Percentiles rank a stretch among this genome's conserved stretches.
Conservation (phyloP, 2,329 filamentous ascomycete species). For the Ophiocordyceps camponoti-rufipedis region DNA sequence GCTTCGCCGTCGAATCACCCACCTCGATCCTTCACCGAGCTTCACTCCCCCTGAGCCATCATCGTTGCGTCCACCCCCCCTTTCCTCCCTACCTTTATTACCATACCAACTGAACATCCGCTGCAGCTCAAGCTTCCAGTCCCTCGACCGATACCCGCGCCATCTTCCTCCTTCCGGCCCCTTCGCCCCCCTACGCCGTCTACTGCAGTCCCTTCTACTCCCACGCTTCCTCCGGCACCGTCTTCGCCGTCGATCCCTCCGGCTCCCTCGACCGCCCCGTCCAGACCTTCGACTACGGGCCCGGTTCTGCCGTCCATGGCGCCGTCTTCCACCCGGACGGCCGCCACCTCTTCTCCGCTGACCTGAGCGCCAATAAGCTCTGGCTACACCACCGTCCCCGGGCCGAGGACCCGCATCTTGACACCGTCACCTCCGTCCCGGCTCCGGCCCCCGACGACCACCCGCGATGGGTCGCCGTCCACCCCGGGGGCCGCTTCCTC, state of each 20-base stretch:
- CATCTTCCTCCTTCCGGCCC: conserved; percentile 71
- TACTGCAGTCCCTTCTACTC: conserved; percentile 88
- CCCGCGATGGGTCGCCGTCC: conserved; percentile 76
- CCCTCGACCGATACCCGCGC: conserved; percentile 65
- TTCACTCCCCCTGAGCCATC: conserved; percentile 56
- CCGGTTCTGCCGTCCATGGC: conserved; percentile 57
- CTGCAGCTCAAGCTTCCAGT: conserved; percentile 45
- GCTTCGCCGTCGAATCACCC: conserved; percentile 58
- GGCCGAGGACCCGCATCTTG: conserved; percentile 22
- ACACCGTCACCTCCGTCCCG: conserved; percentile 53
- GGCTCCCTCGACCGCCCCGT: conserved; percentile 45
- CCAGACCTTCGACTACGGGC: conserved; percentile 57
- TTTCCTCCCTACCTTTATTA: conserved; percentile 4
- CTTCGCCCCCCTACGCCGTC: conserved; percentile 60
- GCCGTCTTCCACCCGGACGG: conserved; percentile 65
- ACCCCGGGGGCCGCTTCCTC: conserved; percentile 58
- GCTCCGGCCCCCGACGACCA: conserved; percentile 58
- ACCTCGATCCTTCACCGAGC: conserved; percentile 58
- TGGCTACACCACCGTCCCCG: conserved; percentile 65
- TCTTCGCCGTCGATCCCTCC: conserved; percentile 41
- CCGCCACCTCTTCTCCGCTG: conserved; percentile 61
- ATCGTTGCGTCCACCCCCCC: conserved; percentile 31
- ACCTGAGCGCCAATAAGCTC: conserved; percentile 60
- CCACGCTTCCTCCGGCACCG: conserved; percentile 63
- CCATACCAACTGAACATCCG: conserved; percentile 1